These are phyloP conservation scores for Bipolaris oryzae DNA, from an alignment of 2,329 filamentous ascomycete species.

Conservation along the genomic window DNA sequence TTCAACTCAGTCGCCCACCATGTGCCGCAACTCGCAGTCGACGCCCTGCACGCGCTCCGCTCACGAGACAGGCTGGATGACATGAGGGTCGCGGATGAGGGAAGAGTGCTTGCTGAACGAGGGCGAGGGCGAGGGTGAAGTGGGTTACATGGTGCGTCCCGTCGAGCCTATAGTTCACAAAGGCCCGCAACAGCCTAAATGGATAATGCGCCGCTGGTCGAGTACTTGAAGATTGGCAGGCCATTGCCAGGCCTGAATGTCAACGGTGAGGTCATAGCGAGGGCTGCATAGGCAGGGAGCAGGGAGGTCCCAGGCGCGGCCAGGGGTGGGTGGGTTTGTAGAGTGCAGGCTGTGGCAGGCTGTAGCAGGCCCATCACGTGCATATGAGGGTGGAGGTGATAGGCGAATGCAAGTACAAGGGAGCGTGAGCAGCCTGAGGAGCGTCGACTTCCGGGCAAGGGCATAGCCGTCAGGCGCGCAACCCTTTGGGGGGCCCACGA, in stretches of 20 bases:
- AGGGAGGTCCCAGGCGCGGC: slow-evolving; percentile 19
- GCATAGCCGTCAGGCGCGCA: slow-evolving; percentile 10
- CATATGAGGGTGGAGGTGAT: slow-evolving; percentile 1
- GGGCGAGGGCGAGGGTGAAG: slow-evolving; percentile 16
- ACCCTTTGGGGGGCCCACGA: slow-evolving; percentile 6
- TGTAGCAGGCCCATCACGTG: slow-evolving; percentile 24
- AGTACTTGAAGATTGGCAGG: slow-evolving; percentile 30
- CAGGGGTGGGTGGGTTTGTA: slow-evolving; percentile 4
- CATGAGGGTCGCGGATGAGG: slow-evolving; percentile 8
- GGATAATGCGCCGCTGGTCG: slow-evolving; percentile 35
- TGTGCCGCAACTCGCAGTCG: slow-evolving; percentile 12
- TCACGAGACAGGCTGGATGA: slow-evolving; percentile 9
- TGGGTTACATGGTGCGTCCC: slow-evolving; percentile 27
- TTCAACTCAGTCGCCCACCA: slow-evolving; percentile 9
- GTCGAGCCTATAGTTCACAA: slow-evolving; percentile 24
- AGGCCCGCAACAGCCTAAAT: slow-evolving; percentile 39
- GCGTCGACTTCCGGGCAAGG: slow-evolving; percentile 3
- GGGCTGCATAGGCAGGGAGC: slow-evolving; percentile 19
- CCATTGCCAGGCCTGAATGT: slow-evolving; percentile 19
- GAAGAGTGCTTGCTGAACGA: slow-evolving; percentile 9
- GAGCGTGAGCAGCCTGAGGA: not conserved
- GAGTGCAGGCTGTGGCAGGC: slow-evolving; percentile 6
- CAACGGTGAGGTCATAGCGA: slow-evolving; percentile 25
- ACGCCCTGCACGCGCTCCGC: slow-evolving; percentile 16
- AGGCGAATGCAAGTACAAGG: not conserved